These are phyloP conservation scores for Solanum virginianum DNA, from an alignment of 257 asterid genomes.

Conservation along the genomic window DNA sequence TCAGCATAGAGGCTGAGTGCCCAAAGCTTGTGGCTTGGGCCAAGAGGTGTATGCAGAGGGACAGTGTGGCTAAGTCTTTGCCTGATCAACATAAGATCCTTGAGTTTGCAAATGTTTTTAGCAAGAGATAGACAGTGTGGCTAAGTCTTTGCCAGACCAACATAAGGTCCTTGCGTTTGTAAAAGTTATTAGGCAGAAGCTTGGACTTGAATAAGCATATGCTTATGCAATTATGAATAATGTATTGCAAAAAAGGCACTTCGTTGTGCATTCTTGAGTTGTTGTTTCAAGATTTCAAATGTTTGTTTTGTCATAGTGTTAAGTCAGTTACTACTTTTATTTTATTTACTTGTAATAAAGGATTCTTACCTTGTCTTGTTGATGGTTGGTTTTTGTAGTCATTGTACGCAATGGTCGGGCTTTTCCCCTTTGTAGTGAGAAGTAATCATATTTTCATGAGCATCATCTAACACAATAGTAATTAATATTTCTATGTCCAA, in stretches of 20 bases:
- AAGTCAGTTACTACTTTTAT: not conserved
- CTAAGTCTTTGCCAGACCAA: conserved; percentile 22
- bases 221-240: not conserved
- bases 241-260: not conserved
- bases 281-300: not conserved
- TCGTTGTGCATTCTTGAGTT: not conserved
- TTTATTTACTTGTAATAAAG: not conserved
- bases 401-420: not conserved
- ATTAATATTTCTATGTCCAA: too few relatives aligned
- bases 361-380: not conserved
- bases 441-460: not conserved
- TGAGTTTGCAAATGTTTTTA: too few relatives aligned
- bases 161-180: not conserved
- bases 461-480: not conserved
- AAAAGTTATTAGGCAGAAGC: not conserved
- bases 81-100: conserved; percentile 13
- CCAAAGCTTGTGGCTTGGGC: conserved; percentile 32
- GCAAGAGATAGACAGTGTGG: conserved; percentile 21
- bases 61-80: conserved; percentile 23
- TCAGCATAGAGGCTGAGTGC: conserved; percentile 23
- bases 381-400: not conserved
- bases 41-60: conserved; percentile 25
- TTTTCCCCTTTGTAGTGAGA: not conserved
- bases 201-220: not conserved
- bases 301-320: not conserved